A percentile compares a stretch with the other conserved stretches of the same genome.
phyloP scores from a whole-genome alignment of 73 alveolate genomes.

The Tetrahymena elliotti region DNA sequence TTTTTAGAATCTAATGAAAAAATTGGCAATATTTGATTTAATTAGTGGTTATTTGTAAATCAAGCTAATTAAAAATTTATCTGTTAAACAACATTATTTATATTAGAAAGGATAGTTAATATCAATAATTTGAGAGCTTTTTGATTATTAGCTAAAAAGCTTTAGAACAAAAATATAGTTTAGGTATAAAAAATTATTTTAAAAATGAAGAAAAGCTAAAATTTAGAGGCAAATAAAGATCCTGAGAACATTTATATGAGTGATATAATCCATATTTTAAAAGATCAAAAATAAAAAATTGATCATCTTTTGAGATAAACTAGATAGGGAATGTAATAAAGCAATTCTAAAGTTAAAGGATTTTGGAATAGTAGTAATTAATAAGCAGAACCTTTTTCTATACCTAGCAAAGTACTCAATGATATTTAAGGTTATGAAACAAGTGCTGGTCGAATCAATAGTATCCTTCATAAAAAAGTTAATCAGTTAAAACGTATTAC shows the following conservation, averaged over 20 bases:
- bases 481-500: neutral
- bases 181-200: neutral
- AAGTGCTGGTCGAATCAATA: neutral
- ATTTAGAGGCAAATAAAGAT: neutral
- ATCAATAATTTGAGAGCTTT: neutral
- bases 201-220: neutral
- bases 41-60: neutral
- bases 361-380: neutral
- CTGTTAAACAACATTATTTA: neutral
- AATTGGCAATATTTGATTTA: too few species aligned
- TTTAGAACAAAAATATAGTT: neutral
- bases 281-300: neutral
- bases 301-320: neutral
- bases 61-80: neutral
- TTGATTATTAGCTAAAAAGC: neutral
- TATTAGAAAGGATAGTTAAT: neutral
- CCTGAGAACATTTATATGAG: neutral
- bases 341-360: neutral
- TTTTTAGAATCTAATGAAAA: too few species aligned
- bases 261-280: neutral
- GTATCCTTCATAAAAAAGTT: neutral
- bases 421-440: neutral
- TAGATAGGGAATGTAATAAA: neutral
- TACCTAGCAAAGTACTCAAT: neutral
- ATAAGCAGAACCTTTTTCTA: neutral